Base-by-base conservation (phyloP, 371 early-diverging fungal genomes). In the Syncephalastrum racemosum region DNA sequence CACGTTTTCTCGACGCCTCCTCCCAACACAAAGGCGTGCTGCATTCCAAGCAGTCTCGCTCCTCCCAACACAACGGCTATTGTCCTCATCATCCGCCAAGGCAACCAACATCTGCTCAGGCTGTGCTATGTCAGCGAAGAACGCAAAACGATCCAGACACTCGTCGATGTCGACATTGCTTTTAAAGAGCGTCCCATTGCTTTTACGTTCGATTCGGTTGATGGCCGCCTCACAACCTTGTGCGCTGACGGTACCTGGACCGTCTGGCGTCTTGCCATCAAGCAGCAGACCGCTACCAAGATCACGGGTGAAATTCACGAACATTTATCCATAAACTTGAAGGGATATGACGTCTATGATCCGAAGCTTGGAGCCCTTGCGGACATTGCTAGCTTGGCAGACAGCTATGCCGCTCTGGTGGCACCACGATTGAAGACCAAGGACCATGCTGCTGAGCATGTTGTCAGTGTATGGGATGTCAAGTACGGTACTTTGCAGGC, bases 401-500 rank as follows among this genome's bases (percentile, higher is more conserved):
- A 81, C 42, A 77, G 73, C 54, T 84, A 81, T 58, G 77, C 82
- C 5, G 84, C 83, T 7, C 46, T 84, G 67, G 70, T 81, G 15
- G 80, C 81, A 4, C 65, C 74, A 20, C 70, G 79, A 43, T 59
- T 61, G 3, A 59, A 52, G n/a, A 58, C 64, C 15, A 70, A 44
- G 18, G 42, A 44, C 6, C 53, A 55, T 15, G 44, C 31, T 57
- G 53, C 67, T 12, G 84, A 85, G 39, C 82, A 83, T 52, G 75
- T 83, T 2, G 55, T 89, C 23, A 85, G 86, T 15, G 77, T 90
- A 19, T 90, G 90, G 90, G 90, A 90, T 58, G 73, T 78, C 45
- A 71, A 75, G 44, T 90, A 86, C 48, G 88, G 88, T 50, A 87
- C 90, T 0, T 70, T 87, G 3, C 90, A 88, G 59, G 76, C 85